Evolutionary conservation across 805 yeast species (phyloP).

Genomic region (Danielia reshetovae): DNA sequence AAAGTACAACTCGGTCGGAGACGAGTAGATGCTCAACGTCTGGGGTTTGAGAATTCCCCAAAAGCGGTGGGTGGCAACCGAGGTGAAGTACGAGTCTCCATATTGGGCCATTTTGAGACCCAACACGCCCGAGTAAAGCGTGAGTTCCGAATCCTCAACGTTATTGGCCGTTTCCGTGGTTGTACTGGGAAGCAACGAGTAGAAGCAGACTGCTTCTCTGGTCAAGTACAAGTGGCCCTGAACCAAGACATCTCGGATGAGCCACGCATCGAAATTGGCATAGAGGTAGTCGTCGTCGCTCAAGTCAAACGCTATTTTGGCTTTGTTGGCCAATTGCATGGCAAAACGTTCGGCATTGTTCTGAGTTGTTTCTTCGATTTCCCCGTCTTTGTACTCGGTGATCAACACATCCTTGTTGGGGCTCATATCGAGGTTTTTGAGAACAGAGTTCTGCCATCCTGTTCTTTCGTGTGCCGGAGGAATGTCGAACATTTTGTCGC

Average conservation of each 20-base stretch:
- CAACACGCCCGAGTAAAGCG: constrained; percentile 33
- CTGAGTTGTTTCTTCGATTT: constrained; percentile 7
- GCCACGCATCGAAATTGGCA: constrained; percentile 73
- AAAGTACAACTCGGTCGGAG: constrained; percentile 78
- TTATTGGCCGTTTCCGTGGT: constrained; percentile 8
- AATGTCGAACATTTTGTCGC: background rate
- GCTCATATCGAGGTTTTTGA: constrained; percentile 14
- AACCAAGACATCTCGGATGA: constrained; percentile 72
- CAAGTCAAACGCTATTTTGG: constrained; percentile 39
- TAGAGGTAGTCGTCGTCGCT: constrained; percentile 51
- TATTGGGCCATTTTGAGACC: constrained; percentile 37
- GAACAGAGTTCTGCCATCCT: constrained; percentile 27
- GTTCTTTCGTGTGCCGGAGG: constrained; percentile 14
- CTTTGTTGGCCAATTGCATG: constrained; percentile 24
- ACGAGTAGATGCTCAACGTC: constrained; percentile 62
- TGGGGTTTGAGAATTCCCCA: constrained; percentile 80
- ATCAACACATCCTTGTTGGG: constrained; percentile 10
- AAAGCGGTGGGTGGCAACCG: constrained; percentile 46
- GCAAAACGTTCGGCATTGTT: constrained; percentile 1
- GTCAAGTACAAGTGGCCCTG: constrained; percentile 87
- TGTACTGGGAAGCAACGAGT: constrained; percentile 65
- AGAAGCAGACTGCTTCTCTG: constrained; percentile 57
- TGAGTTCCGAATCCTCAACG: constrained; percentile 11
- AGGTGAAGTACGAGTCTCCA: constrained; percentile 33
- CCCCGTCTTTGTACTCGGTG: constrained; percentile 6